Evolutionary conservation across 345 rosid genomes (phyloP).

Genomic region (Excoecaria agallocha): DNA sequence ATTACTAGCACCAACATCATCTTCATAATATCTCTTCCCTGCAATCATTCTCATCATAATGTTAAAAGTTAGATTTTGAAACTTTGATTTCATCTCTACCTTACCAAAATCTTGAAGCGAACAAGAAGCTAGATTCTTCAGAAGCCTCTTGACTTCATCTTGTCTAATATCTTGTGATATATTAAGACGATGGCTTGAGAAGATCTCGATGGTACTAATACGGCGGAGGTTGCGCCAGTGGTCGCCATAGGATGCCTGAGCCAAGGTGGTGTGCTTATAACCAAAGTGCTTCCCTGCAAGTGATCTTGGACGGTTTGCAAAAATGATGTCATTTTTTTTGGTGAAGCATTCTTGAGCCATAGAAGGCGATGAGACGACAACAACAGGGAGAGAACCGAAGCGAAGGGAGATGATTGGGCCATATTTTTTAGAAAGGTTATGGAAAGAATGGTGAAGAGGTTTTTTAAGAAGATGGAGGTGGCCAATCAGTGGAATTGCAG

Average conservation of each 20-base stretch:
- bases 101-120: not conserved
- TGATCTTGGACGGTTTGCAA: constrained; percentile 24
- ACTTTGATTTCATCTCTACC: constrained; percentile 24
- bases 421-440: constrained; percentile 32
- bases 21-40: constrained; percentile 27
- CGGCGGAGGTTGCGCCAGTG: constrained; percentile 53
- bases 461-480: constrained; percentile 20
- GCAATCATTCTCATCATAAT: constrained; percentile 24
- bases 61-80: constrained; percentile 24
- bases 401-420: constrained; percentile 37
- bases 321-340: constrained; percentile 26
- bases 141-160: constrained; percentile 29
- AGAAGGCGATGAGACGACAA: constrained; percentile 21
- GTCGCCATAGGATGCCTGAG: constrained; percentile 33
- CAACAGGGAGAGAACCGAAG: constrained; percentile 22
- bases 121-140: not conserved
- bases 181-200: constrained; percentile 36
- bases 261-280: constrained; percentile 37
- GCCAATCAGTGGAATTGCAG: constrained; percentile 15
- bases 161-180: constrained; percentile 20
- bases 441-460: constrained; percentile 22
- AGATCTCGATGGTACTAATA: constrained; percentile 35
- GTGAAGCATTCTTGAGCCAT: constrained; percentile 32
- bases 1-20: constrained; percentile 19
- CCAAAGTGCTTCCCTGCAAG: constrained; percentile 1